These are phyloP conservation scores for Talaromyces marneffei DNA, from an alignment of 2,329 filamentous ascomycete genomes.

Conservation along the genomic window DNA sequence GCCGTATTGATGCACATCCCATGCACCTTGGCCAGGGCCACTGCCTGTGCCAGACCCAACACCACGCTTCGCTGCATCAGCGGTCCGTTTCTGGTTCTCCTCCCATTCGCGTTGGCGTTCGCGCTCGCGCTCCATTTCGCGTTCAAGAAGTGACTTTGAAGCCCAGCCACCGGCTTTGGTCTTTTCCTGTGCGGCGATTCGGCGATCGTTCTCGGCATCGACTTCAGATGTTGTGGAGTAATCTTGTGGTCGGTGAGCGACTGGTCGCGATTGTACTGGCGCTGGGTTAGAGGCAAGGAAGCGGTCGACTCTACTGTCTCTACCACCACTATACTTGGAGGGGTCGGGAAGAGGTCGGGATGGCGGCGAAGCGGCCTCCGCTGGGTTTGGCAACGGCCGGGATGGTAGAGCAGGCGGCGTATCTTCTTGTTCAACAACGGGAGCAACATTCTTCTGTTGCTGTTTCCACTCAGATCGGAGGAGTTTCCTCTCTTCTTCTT, in stretches of 20 bases:
- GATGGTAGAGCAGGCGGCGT: constrained; percentile 23
- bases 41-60: constrained; percentile 38
- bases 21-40: constrained; percentile 46
- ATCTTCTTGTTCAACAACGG: constrained; percentile 13
- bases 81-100: constrained; percentile 50
- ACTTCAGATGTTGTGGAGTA: constrained; percentile 51
- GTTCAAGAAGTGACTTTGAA: constrained; percentile 57
- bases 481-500: constrained; percentile 55
- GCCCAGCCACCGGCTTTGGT: constrained; percentile 57
- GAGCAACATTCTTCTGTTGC: constrained; percentile 26
- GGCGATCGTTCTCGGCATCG: constrained; percentile 51
- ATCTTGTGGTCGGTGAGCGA: constrained; percentile 39
- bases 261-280: constrained; percentile 36
- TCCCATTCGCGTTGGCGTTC: constrained; percentile 62
- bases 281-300: constrained; percentile 52
- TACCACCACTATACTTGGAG: constrained; percentile 24
- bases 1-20: constrained; percentile 62
- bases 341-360: constrained; percentile 46
- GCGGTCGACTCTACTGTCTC: constrained; percentile 48
- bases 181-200: constrained; percentile 50
- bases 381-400: constrained; percentile 21
- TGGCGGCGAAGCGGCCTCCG: constrained; percentile 8
- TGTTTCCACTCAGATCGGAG: constrained; percentile 53
- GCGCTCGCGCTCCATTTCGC: constrained; percentile 62
- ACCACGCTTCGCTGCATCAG: constrained; percentile 41